Base-by-base conservation (phyloP, 768 basidiomycete genomes). In the Daedalea quercina region DNA sequence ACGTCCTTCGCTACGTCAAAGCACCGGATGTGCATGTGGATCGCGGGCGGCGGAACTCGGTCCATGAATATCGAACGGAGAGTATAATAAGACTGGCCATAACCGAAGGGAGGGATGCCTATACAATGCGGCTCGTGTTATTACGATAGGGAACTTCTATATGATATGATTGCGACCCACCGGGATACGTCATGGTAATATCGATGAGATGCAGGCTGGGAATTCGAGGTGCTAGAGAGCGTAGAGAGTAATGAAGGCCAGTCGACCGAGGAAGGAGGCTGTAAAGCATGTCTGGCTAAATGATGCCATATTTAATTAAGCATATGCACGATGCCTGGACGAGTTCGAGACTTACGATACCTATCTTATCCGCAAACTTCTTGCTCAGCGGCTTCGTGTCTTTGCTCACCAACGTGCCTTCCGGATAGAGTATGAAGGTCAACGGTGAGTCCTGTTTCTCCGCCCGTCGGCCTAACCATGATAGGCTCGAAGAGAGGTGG, bases 251-350 rank as follows among this genome's bases (percentile, higher is more conserved):
- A 54, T 87, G 84, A 53, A 97, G 72, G 1, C 96, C 96, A 1
- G 91, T 94, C 41, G 96, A 93, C 51, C 94, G 83, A 4, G 96
- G 96, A 44, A 97, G 80, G 11, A 99, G 77, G n/a, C 80, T 67
- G 65, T 97, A 82, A 47, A 66, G 71, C 72, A 93, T 79, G 66
- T 97, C 92, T 33, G 79, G 64, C 94, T 98, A 7, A 37, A 47
- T 44, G 28, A 19, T 40, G 11, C 20, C 4, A 37, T 13, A 4
- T 47, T 23, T 22, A 49, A 22, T 47, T 35, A 31, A 20, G 34
- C 45, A 9, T 26, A n/a, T 22, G 13, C 11, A 43, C 22, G 19
- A 42, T 15, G 42, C n/a, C 17, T 24, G 41, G 15, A 40, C 15
- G 19, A 24, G 25, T 24, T 40, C 33, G 51, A 9, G 15, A 79